phyloP scores from a whole-genome alignment of 352 stramenopile genomes.

The Pythium angustatum region DNA sequence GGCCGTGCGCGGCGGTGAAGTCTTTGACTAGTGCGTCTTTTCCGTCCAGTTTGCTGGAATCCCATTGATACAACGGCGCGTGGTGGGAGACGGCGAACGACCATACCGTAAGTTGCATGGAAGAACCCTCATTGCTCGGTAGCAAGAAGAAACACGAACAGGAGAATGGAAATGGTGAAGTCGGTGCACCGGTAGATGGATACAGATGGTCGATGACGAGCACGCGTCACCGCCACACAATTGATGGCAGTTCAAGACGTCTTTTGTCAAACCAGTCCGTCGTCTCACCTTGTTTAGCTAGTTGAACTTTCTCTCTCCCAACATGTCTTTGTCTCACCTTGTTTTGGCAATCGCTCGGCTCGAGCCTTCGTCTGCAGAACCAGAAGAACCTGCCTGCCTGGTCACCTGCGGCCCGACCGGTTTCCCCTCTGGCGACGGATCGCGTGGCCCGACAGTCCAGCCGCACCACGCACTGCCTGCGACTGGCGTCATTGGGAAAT shows the following conservation, averaged over 20 bases:
- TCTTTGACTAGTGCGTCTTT: conserved; percentile 57
- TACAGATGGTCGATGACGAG: conserved; percentile 16
- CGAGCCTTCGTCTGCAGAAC: conserved; percentile 21
- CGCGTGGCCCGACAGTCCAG: too few species aligned
- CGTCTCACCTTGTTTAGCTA: conserved; percentile 24
- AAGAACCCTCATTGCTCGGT: too few species aligned
- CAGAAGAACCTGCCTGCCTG: conserved; percentile 30
- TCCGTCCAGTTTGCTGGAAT: too few species aligned
- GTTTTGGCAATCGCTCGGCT: conserved; percentile 30
- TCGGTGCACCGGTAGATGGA: neutral
- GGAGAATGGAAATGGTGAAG: too few species aligned
- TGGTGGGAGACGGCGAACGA: too few species aligned
- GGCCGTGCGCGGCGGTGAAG: conserved; percentile 54
- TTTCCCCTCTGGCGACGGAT: too few species aligned
- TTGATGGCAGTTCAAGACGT: neutral
- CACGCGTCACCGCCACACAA: conserved; percentile 15
- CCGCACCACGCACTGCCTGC: too few species aligned
- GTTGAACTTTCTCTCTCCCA: conserved; percentile 25
- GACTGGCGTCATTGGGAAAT: too few species aligned
- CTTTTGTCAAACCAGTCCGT: conserved; percentile 11
- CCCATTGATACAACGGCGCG: too few species aligned
- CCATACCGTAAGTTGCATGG: too few species aligned
- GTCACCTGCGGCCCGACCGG: neutral
- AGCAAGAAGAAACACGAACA: too few species aligned
- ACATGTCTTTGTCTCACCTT: conserved; percentile 23